These are phyloP conservation scores for Gracilariopsis chorda DNA, from an alignment of 23 red algal genomes.

Conservation along the genomic window DNA sequence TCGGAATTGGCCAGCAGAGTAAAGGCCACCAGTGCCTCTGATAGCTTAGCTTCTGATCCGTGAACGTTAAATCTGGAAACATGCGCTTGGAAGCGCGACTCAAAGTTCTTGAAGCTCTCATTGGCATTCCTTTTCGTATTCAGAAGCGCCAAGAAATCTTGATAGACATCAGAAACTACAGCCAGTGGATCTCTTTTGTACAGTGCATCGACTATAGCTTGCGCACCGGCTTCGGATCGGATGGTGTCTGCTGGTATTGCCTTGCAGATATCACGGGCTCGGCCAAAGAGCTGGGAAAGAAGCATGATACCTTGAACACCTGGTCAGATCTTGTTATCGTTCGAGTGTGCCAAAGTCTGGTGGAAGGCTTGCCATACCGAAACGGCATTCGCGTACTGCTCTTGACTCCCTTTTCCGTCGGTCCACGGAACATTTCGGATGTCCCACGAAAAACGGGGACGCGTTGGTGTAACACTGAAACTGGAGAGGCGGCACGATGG, in stretches of 20 bases:
- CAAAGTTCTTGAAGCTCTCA: slow-evolving; percentile 26
- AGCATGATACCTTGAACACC: background rate
- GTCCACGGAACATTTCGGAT: background rate
- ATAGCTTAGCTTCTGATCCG: background rate
- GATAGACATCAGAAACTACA: background rate
- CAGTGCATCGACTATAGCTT: background rate
- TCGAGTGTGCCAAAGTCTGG: background rate
- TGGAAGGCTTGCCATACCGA: slow-evolving; percentile 5
- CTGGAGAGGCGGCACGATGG: no score
- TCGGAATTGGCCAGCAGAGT: slow-evolving; percentile 5
- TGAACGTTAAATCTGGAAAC: slow-evolving; percentile 1
- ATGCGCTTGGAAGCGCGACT: background rate
- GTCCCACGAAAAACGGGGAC: background rate
- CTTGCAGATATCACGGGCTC: slow-evolving; percentile 1
- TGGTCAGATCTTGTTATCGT: background rate
- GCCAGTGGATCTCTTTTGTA: background rate
- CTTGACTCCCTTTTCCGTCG: background rate
- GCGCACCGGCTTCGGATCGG: background rate
- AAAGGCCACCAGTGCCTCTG: background rate
- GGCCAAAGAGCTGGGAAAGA: background rate
- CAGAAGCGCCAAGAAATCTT: background rate
- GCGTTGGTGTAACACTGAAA: no score
- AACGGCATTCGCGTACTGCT: background rate
- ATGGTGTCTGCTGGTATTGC: background rate
- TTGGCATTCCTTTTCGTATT: background rate